A percentile compares a stretch with the other conserved stretches of the same genome.
Evolutionary conservation across 257 asterid genomes (phyloP).

Genomic region (Orobanche coerulescens): DNA sequence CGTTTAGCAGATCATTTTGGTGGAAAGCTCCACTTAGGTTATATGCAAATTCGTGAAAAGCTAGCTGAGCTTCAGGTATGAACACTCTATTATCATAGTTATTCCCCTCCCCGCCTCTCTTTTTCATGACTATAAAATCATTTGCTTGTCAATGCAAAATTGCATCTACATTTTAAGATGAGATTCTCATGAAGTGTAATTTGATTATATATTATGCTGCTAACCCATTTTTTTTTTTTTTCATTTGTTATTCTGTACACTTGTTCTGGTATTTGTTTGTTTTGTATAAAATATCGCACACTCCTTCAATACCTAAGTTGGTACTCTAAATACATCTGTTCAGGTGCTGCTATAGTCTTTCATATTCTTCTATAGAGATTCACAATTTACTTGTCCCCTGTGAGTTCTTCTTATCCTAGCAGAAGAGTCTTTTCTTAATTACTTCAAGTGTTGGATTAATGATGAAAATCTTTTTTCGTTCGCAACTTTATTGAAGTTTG

Average conservation of each 20-base stretch:
- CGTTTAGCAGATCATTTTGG: slow-evolving; percentile 99
- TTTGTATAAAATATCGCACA: slow-evolving; percentile 5
- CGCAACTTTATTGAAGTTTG: neutral
- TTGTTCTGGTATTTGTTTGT: slow-evolving; percentile 18
- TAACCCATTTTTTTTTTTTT: slow-evolving; percentile 2
- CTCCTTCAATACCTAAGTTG: slow-evolving; percentile 33
- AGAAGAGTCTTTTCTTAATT: slow-evolving; percentile 17
- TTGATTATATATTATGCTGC: neutral
- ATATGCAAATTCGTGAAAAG: slow-evolving; percentile 95
- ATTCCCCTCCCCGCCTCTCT: neutral
- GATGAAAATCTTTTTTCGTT: slow-evolving; percentile 4
- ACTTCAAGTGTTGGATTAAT: slow-evolving; percentile 11
- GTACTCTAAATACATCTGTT: slow-evolving; percentile 41
- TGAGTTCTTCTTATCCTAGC: slow-evolving; percentile 51
- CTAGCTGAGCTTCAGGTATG: slow-evolving; percentile 88
- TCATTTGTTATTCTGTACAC: neutral
- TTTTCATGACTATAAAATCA: neutral
- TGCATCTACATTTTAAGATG: neutral
- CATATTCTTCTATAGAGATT: slow-evolving; percentile 45
- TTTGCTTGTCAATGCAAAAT: neutral
- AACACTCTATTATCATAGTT: neutral
- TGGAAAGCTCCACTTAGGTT: slow-evolving; percentile 97
- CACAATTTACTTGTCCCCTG: slow-evolving; percentile 50
- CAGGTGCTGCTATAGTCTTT: slow-evolving; percentile 61
- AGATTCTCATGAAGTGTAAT: neutral